Conservation (phyloP, 2,329 filamentous ascomycete species). For the Aspergillus quadricinctus region DNA sequence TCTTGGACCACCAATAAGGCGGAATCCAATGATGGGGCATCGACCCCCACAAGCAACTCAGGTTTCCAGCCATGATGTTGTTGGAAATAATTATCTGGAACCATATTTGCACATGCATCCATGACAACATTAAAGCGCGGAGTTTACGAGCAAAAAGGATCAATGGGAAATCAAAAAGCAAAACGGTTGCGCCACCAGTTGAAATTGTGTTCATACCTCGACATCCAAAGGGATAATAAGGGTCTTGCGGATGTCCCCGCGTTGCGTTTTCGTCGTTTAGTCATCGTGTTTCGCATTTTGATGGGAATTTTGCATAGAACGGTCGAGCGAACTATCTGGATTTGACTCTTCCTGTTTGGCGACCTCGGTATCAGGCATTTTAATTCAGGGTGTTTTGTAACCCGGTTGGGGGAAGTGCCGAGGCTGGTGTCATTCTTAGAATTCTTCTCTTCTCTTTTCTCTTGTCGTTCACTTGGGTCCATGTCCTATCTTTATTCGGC, state of each 20-base stretch:
- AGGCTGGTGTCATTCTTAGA: not conserved
- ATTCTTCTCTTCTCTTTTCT: not conserved
- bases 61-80: conserved; percentile 15
- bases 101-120: not conserved
- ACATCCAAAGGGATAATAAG: conserved; percentile 12
- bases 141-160: conserved; percentile 16
- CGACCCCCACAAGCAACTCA: conserved; percentile 14
- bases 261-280: not conserved
- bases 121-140: conserved; percentile 13
- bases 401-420: not conserved
- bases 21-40: conserved; percentile 25
- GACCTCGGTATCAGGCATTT: conserved; percentile 7
- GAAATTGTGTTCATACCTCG: conserved; percentile 7
- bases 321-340: conserved; percentile 13
- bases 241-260: not conserved
- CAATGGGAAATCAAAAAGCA: conserved; percentile 15
- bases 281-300: conserved; percentile 6
- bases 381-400: not conserved
- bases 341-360: conserved; percentile 8
- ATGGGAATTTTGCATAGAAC: conserved; percentile 20
- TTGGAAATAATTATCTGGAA: not conserved
- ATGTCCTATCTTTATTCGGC: not conserved
- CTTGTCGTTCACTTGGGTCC: not conserved
- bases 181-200: conserved; percentile 8
- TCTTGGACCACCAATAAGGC: conserved; percentile 33